Conservation (phyloP, 2,329 filamentous ascomycete species). For the Talaromyces sp. region DNA sequence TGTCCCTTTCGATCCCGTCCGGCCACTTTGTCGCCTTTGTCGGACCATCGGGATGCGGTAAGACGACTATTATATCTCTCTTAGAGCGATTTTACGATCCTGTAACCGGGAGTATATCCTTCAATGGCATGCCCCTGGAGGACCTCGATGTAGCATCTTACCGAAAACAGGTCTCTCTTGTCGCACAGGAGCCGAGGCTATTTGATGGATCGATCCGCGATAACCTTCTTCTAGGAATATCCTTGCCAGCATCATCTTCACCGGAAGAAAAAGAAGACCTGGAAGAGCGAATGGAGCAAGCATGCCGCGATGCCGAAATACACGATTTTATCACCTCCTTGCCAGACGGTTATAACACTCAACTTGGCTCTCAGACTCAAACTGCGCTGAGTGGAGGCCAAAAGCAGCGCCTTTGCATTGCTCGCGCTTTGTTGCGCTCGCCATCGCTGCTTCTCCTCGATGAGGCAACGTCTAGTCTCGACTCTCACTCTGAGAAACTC, state of each 20-base stretch:
- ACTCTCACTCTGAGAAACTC: conserved; percentile 61
- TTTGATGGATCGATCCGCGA: conserved; percentile 44
- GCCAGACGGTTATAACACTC: conserved; percentile 47
- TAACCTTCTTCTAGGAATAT: conserved; percentile 46
- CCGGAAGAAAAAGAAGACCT: conserved; percentile 21
- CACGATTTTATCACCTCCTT: conserved; percentile 50
- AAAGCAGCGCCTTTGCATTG: conserved; percentile 52
- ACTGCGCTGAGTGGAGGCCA: conserved; percentile 50
- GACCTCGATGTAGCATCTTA: conserved; percentile 74
- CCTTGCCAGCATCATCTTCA: conserved; percentile 63
- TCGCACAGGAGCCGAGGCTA: conserved; percentile 40
- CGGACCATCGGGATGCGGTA: conserved; percentile 45
- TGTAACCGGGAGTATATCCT: conserved; percentile 63
- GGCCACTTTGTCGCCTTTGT: conserved; percentile 74
- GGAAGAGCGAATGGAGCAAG: conserved; percentile 38
- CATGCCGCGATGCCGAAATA: conserved; percentile 48
- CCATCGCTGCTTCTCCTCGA: conserved; percentile 53
- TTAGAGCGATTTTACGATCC: conserved; percentile 66
- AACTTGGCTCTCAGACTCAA: conserved; percentile 45
- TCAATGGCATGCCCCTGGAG: conserved; percentile 72
- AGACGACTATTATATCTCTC: conserved; percentile 37
- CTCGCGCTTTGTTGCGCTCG: conserved; percentile 49
- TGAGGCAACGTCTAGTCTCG: conserved; percentile 56
- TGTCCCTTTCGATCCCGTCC: conserved; percentile 37
- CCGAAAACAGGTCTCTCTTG: conserved; percentile 58